Evolutionary conservation across 208 protist species (phyloP), one percentile per base, ranked within the genome.

Genomic region (Wallacemonas sp.): DNA sequence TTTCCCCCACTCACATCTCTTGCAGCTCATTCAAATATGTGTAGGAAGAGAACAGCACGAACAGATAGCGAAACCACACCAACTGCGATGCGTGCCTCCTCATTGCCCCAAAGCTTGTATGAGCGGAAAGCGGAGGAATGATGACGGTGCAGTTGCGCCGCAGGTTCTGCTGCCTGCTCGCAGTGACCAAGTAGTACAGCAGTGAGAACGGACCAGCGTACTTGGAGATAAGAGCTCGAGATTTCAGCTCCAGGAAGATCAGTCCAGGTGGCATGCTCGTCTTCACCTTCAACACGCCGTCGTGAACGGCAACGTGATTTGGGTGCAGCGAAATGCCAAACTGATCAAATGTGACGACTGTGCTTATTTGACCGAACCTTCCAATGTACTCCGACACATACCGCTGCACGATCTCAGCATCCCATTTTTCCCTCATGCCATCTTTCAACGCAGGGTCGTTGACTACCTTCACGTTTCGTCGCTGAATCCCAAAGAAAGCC

Each of bases 1-100:
- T n/a, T n/a, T n/a, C n/a, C n/a, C n/a, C n/a, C n/a, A 13, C 9
- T 60, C 34, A 44, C 55, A 48, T 62, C 39, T 86, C 79, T 21
- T 65, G 30, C 13, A 92, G 58, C 37, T 97, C 91, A 73, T 99
- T 98, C 15, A 97, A 52, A 68, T 92, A 98, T 9, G 94, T 94
- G 79, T 98, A 99, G 21, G 93, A 87, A 6, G 95, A 98, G 74
- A 98, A 98, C 1, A 92, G 24, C 10, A 99, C 79, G 82, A 98
- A 99, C 33, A 99, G 68, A 59, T 96, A 94, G 45, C 98, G 81
- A 67, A 98, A 99, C 97, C 98, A 99, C 38, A 98, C 94, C 8
- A 98, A 78, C 78, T 99, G 98, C 17, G 78, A 90, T 9, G 69
- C 54, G 68, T 99, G 98, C 36, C 73, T 68, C 58, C 71, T 57